Evolutionary conservation across 2,329 filamentous ascomycete genomes (phyloP).

Genomic region (Trichoderma endophyticum): DNA sequence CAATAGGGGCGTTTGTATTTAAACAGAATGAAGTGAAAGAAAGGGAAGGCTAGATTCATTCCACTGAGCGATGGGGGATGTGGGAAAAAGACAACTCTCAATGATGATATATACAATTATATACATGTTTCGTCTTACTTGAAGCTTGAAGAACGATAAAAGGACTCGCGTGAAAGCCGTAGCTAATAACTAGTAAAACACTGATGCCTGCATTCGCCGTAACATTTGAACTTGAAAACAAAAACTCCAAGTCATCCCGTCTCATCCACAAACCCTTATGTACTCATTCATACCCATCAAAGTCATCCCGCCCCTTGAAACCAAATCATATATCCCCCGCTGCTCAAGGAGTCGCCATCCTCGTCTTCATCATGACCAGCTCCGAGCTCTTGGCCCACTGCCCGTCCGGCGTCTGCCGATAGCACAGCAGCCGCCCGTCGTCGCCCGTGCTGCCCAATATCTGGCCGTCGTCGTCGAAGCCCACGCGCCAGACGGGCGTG

Average conservation of each 20-base stretch:
- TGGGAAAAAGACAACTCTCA: background rate
- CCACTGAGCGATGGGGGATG: background rate
- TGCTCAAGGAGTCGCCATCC: slow-evolving; percentile 45
- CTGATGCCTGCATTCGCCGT: background rate
- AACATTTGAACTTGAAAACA: background rate
- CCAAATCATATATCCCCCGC: background rate
- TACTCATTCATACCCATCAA: background rate
- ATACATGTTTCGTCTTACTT: background rate
- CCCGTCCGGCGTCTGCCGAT: slow-evolving; percentile 57
- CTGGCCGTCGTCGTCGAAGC: slow-evolving; percentile 68
- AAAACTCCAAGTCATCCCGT: background rate
- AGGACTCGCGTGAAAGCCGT: background rate
- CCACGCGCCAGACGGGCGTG: slow-evolving; percentile 71
- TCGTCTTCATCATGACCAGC: slow-evolving; percentile 55
- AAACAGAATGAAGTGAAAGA: background rate
- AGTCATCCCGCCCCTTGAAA: background rate
- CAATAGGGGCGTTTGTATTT: slow-evolving; percentile 9
- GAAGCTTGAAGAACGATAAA: background rate
- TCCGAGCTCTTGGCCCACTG: slow-evolving; percentile 60
- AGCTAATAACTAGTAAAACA: background rate
- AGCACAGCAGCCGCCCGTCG: slow-evolving; percentile 64
- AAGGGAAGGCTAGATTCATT: background rate
- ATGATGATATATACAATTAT: background rate
- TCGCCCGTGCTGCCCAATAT: slow-evolving; percentile 74
- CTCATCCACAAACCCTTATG: background rate